Percentiles rank a stretch among this genome's conserved stretches.
These are phyloP conservation scores for Pseudogymnoascus sp. DNA, from an alignment of 2,329 filamentous ascomycete genomes.

Conservation along the genomic window DNA sequence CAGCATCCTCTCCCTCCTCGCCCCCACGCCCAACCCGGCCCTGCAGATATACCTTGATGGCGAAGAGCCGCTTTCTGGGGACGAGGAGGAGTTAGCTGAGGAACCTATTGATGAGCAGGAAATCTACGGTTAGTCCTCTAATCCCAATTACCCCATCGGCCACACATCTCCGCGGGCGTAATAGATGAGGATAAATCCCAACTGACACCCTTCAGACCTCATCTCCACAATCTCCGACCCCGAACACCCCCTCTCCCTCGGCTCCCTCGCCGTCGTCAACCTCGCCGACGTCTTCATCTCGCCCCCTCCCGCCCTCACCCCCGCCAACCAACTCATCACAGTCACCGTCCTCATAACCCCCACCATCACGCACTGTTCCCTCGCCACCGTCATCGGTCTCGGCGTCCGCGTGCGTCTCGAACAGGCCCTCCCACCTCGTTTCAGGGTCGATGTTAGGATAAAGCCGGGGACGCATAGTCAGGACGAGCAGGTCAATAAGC, in stretches of 20 bases:
- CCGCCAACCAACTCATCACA: slow-evolving; percentile 49
- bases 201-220: slow-evolving; percentile 56
- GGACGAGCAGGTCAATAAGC: slow-evolving; percentile 93
- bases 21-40: slow-evolving; percentile 17
- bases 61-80: slow-evolving; percentile 29
- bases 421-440: slow-evolving; percentile 82
- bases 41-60: slow-evolving; percentile 15
- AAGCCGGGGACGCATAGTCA: slow-evolving; percentile 95
- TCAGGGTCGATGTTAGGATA: slow-evolving; percentile 84
- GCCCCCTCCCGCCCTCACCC: slow-evolving; percentile 44
- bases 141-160: background rate
- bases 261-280: slow-evolving; percentile 88
- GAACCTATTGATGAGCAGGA: slow-evolving; percentile 96
- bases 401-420: slow-evolving; percentile 87
- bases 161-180: background rate
- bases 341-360: slow-evolving; percentile 88
- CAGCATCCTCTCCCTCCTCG: slow-evolving; percentile 22
- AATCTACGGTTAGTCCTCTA: slow-evolving; percentile 63
- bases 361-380: slow-evolving; percentile 91
- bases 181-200: slow-evolving; percentile 9
- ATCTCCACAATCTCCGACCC: slow-evolving; percentile 93
- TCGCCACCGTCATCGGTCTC: slow-evolving; percentile 92
- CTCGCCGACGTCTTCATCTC: slow-evolving; percentile 84
- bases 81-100: slow-evolving; percentile 50
- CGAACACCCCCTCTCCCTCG: slow-evolving; percentile 89